A percentile compares a stretch with the other conserved stretches of the same genome.
Conservation (phyloP, 495 filamentous ascomycete species). For the Darksidea phi region DNA sequence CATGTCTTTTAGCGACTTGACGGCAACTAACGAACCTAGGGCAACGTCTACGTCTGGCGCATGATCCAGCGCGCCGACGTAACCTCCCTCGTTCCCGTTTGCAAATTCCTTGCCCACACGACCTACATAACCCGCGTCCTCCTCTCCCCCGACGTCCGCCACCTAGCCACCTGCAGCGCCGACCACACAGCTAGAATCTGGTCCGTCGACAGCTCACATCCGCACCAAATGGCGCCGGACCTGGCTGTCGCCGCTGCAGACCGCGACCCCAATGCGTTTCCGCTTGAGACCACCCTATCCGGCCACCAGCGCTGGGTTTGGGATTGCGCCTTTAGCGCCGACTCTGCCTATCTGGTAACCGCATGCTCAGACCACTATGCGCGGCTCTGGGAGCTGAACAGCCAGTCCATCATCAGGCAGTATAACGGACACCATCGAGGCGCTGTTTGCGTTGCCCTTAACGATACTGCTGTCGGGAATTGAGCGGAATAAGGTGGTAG, state of each 20-base stretch:
- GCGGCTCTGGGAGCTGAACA: conserved; percentile 86
- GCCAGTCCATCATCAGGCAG: conserved; percentile 87
- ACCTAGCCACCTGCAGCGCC: conserved; percentile 94
- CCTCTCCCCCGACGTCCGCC: conserved; percentile 94
- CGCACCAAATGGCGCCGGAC: conserved; percentile 35
- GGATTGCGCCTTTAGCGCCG: conserved; percentile 97
- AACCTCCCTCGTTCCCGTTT: conserved; percentile 85
- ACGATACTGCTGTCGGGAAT: conserved; percentile 56
- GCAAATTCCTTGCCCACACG: conserved; percentile 87
- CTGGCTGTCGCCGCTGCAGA: conserved; percentile 31
- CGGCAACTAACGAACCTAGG: conserved; percentile 52
- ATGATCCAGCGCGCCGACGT: conserved; percentile 79
- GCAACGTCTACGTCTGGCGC: conserved; percentile 95
- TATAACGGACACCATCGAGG: conserved; percentile 98
- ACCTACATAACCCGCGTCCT: conserved; percentile 94
- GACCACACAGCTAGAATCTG: conserved; percentile 98
- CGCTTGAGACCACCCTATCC: conserved; percentile 83
- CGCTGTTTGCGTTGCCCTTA: conserved; percentile 92
- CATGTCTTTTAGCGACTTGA: neutral
- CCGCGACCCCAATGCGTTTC: conserved; percentile 57
- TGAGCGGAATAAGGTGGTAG: neutral
- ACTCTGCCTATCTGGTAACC: conserved; percentile 95
- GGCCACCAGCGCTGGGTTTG: conserved; percentile 98
- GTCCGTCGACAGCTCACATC: conserved; percentile 64
- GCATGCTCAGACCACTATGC: conserved; percentile 97